A percentile compares a stretch with the other conserved stretches of the same genome.
Evolutionary conservation across 208 protist genomes (phyloP).

Genomic region (Acanthamoeba triangularis): DNA sequence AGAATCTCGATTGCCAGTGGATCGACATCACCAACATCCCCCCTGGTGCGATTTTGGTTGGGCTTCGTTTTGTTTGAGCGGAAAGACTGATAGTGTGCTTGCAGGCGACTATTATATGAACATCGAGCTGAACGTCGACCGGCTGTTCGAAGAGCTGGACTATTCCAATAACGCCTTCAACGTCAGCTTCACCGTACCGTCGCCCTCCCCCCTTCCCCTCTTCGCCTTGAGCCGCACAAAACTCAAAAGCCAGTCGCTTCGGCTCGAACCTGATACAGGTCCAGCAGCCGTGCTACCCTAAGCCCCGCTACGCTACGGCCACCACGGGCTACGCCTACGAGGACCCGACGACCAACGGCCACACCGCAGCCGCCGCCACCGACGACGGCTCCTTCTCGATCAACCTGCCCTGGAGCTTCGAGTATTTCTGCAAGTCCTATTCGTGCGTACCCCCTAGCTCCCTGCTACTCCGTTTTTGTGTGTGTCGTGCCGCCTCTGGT

Average conservation of each 20-base stretch:
- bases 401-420: background rate
- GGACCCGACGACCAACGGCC: background rate
- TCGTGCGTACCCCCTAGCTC: too few relatives aligned
- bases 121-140: background rate
- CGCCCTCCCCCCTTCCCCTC: too few relatives aligned
- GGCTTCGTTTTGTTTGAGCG: too few relatives aligned
- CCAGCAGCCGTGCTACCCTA: background rate
- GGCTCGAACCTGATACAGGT: background rate
- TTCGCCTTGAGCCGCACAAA: too few relatives aligned
- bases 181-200: background rate
- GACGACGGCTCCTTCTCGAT: background rate
- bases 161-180: constrained; percentile 43
- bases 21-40: constrained; percentile 15
- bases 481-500: too few relatives aligned
- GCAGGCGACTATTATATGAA: background rate
- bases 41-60: too few relatives aligned
- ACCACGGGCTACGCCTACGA: background rate
- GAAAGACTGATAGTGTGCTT: too few relatives aligned
- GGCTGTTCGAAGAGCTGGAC: background rate
- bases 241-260: too few relatives aligned
- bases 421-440: background rate
- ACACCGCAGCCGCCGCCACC: background rate
- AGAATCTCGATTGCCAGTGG: constrained; percentile 42
- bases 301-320: background rate
- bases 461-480: too few relatives aligned